Percentiles rank a stretch among this genome's conserved stretches.
These are phyloP conservation scores for Microsporum canis DNA, from an alignment of 2,329 filamentous ascomycete genomes.

Conservation along the genomic window DNA sequence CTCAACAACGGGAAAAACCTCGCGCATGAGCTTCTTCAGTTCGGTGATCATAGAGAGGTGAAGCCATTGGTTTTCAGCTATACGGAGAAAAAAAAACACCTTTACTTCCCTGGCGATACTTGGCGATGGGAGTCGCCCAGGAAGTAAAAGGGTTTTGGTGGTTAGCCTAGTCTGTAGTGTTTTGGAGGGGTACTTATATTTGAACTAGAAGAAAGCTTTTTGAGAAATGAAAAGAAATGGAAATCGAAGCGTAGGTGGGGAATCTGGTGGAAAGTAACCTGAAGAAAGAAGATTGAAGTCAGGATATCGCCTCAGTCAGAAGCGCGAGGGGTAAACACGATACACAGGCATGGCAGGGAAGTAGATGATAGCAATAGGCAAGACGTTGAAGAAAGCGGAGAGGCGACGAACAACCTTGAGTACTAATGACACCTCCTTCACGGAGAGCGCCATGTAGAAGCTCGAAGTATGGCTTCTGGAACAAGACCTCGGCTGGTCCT, in stretches of 20 bases:
- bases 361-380: slow-evolving; percentile 42
- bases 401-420: slow-evolving; percentile 98
- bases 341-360: neutral
- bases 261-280: slow-evolving; percentile 8
- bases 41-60: slow-evolving; percentile 86
- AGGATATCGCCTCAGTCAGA: slow-evolving; percentile 9
- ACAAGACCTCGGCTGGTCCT: slow-evolving; percentile 87
- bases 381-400: slow-evolving; percentile 67
- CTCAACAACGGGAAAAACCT: slow-evolving; percentile 94
- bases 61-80: slow-evolving; percentile 99
- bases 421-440: slow-evolving; percentile 96
- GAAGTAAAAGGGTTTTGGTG: slow-evolving; percentile 6
- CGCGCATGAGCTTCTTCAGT: slow-evolving; percentile 92
- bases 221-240: slow-evolving; percentile 20
- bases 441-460: slow-evolving; percentile 79
- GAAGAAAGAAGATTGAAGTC: slow-evolving; percentile 1
- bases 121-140: neutral
- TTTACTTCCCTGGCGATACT: neutral
- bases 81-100: slow-evolving; percentile 6
- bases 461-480: slow-evolving; percentile 98
- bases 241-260: slow-evolving; percentile 19
- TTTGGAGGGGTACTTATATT: slow-evolving; percentile 12
- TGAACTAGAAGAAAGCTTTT: neutral
- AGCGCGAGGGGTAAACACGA: neutral
- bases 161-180: slow-evolving; percentile 16